Evolutionary conservation across 1,284 basidiomycete genomes (phyloP).

Genomic region (Megacollybia platyphylla): DNA sequence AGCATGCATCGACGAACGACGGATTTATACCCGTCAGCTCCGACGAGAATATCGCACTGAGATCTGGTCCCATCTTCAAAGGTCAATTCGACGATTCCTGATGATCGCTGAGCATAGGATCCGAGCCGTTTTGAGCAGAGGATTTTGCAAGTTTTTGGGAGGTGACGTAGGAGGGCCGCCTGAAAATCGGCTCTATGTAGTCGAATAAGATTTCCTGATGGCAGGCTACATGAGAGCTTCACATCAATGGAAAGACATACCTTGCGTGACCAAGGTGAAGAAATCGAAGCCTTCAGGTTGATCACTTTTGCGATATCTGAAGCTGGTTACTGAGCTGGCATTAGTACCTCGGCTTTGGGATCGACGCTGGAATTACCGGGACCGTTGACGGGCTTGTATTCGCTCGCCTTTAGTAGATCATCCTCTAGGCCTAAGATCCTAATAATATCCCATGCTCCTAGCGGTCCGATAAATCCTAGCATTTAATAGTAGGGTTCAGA

Average conservation of each 20-base stretch:
- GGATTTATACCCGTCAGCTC: constrained; percentile 40
- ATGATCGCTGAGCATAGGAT: constrained; percentile 26
- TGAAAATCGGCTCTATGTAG: constrained; percentile 43
- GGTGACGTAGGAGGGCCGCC: constrained; percentile 26
- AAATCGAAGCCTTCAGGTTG: constrained; percentile 31
- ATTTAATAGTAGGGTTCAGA: constrained; percentile 11
- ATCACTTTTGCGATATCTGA: constrained; percentile 40
- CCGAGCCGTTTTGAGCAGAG: constrained; percentile 34
- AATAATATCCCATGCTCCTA: constrained; percentile 31
- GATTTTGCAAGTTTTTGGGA: constrained; percentile 24
- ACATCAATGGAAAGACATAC: constrained; percentile 14
- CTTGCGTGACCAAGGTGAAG: constrained; percentile 30
- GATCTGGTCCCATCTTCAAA: constrained; percentile 26
- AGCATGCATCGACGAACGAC: constrained; percentile 28
- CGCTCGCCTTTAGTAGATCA: constrained; percentile 26
- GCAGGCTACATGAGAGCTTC: not conserved
- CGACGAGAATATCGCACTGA: constrained; percentile 31
- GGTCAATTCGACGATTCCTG: constrained; percentile 23
- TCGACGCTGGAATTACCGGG: constrained; percentile 17
- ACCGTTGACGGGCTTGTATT: constrained; percentile 20
- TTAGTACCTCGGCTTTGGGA: constrained; percentile 4
- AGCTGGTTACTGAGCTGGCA: constrained; percentile 20
- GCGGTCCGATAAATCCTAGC: constrained; percentile 4
- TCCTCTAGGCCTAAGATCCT: constrained; percentile 33
- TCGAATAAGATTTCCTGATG: constrained; percentile 25